phyloP scores from a whole-genome alignment of 768 basidiomycete species.

The Podaxis pistillaris region DNA sequence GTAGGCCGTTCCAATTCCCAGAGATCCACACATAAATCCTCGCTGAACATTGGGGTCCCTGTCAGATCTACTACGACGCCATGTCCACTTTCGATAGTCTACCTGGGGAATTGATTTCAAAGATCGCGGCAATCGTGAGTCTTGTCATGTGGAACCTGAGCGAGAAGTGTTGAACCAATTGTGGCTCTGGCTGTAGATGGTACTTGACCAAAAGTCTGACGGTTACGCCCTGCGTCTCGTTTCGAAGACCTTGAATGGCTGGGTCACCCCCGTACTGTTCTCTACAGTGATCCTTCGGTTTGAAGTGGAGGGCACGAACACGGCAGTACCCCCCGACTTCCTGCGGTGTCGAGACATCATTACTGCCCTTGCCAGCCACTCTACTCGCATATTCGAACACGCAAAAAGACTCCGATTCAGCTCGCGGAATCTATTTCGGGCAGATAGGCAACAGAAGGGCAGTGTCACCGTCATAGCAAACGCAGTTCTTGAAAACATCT shows the following conservation, averaged over 20 bases:
- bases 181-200: neutral
- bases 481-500: neutral
- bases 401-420: neutral
- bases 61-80: neutral
- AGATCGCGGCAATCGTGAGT: neutral
- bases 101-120: neutral
- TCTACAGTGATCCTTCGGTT: neutral
- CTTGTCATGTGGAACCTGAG: neutral
- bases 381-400: neutral
- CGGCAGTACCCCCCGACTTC: neutral
- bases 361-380: neutral
- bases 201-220: neutral
- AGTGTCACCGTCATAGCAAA: neutral
- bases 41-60: neutral
- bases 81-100: neutral
- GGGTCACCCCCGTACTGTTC: neutral
- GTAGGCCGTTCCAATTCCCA: neutral
- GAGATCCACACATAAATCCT: neutral
- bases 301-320: neutral
- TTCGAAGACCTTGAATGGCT: neutral
- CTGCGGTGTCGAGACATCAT: neutral
- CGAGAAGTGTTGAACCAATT: neutral
- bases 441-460: neutral
- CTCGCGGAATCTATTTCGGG: neutral
- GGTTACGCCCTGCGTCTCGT: neutral